Evolutionary conservation across 2,329 filamentous ascomycete genomes (phyloP).

Genomic region (Fusarium subtropicale): DNA sequence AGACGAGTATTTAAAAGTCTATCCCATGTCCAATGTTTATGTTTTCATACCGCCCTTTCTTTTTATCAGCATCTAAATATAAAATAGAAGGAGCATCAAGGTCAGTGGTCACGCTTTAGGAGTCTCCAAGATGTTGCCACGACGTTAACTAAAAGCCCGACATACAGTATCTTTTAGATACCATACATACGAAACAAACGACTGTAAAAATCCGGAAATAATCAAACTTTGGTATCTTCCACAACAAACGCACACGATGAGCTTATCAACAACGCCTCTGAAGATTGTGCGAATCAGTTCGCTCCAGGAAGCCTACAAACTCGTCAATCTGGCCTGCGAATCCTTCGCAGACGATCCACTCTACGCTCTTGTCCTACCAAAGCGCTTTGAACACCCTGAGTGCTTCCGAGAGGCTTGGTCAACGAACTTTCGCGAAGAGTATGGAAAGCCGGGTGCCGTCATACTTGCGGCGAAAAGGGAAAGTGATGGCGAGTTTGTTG

Average conservation of each 20-base stretch:
- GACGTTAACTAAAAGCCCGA: background rate
- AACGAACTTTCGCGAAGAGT: slow-evolving; percentile 7
- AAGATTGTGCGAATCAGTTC: slow-evolving; percentile 12
- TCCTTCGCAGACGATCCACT: slow-evolving; percentile 19
- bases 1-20: background rate
- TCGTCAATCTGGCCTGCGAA: slow-evolving; percentile 7
- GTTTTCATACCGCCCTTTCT: background rate
- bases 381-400: slow-evolving; percentile 13
- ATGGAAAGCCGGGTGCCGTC: slow-evolving; percentile 12
- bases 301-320: slow-evolving; percentile 9
- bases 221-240: background rate
- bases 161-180: background rate
- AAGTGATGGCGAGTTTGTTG: background rate
- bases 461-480: slow-evolving; percentile 2
- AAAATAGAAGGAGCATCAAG: background rate
- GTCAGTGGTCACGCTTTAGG: background rate
- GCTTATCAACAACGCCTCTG: background rate
- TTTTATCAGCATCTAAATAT: background rate
- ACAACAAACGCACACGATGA: background rate
- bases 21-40: background rate
- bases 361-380: slow-evolving; percentile 12
- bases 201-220: background rate
- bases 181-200: background rate
- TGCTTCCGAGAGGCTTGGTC: slow-evolving; percentile 18
- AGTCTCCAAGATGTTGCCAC: background rate